Conservation (phyloP, 2,329 filamentous ascomycete genomes). For the Pseudogymnoascus sp. region DNA sequence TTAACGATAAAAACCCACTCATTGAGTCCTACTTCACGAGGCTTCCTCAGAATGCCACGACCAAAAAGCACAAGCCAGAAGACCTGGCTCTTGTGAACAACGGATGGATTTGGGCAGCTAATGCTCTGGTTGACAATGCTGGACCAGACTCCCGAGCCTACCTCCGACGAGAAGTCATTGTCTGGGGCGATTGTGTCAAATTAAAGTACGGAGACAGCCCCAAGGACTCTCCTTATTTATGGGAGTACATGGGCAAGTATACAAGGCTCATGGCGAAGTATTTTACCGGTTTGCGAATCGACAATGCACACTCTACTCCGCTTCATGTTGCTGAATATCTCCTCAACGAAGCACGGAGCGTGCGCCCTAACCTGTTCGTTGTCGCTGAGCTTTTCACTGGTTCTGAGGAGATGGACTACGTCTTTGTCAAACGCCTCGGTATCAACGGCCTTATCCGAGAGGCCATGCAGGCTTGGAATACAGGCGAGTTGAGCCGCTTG, state of each 20-base stretch:
- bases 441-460: constrained; percentile 89
- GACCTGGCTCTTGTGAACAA: constrained; percentile 87
- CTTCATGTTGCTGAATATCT: constrained; percentile 92
- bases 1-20: constrained; percentile 69
- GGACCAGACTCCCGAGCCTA: constrained; percentile 88
- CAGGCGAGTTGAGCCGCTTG: constrained; percentile 81
- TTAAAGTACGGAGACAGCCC: constrained; percentile 76
- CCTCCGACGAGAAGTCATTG: constrained; percentile 88
- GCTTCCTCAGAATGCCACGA: constrained; percentile 69
- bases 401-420: constrained; percentile 90
- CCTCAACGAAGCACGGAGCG: constrained; percentile 81
- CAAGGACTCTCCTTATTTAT: constrained; percentile 84
- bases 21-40: constrained; percentile 95
- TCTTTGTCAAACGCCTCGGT: constrained; percentile 89
- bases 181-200: constrained; percentile 98
- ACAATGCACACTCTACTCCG: constrained; percentile 96
- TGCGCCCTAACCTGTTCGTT: constrained; percentile 82
- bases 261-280: constrained; percentile 88
- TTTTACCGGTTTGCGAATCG: constrained; percentile 91
- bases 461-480: constrained; percentile 98
- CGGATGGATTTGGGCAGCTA: constrained; percentile 97
- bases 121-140: constrained; percentile 88
- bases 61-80: constrained; percentile 66
- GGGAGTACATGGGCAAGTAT: constrained; percentile 93
- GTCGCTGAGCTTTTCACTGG: constrained; percentile 95